Base-by-base conservation (phyloP, 2,329 filamentous ascomycete species). In the Rhynchosporium secalis region DNA sequence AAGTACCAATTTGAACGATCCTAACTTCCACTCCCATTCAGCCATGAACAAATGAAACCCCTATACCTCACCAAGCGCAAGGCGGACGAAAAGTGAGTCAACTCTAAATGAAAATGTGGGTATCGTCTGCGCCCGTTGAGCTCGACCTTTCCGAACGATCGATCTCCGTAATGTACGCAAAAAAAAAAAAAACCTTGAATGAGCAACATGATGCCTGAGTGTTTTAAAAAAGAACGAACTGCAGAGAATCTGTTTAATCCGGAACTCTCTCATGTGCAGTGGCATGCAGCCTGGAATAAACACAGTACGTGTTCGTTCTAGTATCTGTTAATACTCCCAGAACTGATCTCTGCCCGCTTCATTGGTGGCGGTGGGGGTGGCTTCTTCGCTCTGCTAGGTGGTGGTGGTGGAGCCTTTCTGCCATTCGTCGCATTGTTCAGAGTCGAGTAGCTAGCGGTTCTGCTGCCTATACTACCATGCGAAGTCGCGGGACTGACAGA, bases 331-430 rank as follows among this genome's bases (percentile, higher is more conserved):
- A 70, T 33, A 55, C 65, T 69, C 3, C 61, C 59, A 12, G 69
- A 65, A 36, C 68, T 72, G 15, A 70, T 70, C 15, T 72, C 70
- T 20, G 71, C 81, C 67, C 84, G 77, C 78, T 88, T 88, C 76
- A 86, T 81, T 28, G 86, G 86, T 10, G 84, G 84, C 28, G 85
- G 86, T 43, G 84, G 84, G 63, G 86, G 85, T 12, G 86, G 85
- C 74, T 89, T 89, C 79, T 88, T 89, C 41, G 83, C 76, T 71
- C 86, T 77, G 28, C 81, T 82, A 8, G 84, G 83, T 31, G 84
- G 84, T 29, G 86, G 86, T 33, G 86, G 86, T 26, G 86, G 86
- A 52, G 85, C 81, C 74, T 84, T 86, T 73, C 75, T 71, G 31
- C 72, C 68, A 58, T 70, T 66, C 26, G 67, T 68, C 56, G 65